Conservation (phyloP, 73 alveolate species). For the Uronychia setigera region DNA sequence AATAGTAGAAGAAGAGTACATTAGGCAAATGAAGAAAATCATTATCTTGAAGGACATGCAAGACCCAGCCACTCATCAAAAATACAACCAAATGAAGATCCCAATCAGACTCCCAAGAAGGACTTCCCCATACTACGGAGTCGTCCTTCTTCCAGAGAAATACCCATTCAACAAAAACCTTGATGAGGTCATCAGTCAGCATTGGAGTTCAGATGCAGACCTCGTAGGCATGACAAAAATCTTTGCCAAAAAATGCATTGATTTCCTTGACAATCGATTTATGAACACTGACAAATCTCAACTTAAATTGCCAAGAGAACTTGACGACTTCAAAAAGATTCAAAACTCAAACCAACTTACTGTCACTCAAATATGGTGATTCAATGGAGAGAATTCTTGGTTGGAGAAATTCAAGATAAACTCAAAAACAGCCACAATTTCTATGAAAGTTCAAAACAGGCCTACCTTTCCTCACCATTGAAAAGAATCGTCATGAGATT, state of each 20-base stretch:
- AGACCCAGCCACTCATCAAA: slow-evolving; percentile 78
- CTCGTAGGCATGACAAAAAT: slow-evolving; percentile 64
- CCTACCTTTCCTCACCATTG: slow-evolving; percentile 77
- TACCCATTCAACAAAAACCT: slow-evolving; percentile 25
- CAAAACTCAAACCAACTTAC: slow-evolving; percentile 61
- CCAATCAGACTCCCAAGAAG: slow-evolving; percentile 64
- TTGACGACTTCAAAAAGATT: slow-evolving; percentile 48
- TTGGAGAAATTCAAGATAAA: slow-evolving; percentile 80
- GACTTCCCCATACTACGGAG: slow-evolving; percentile 70
- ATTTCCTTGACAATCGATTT: slow-evolving; percentile 59
- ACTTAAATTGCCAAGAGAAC: slow-evolving; percentile 60
- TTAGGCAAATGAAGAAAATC: slow-evolving; percentile 94
- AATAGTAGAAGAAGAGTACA: slow-evolving; percentile 85
- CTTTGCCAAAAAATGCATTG: slow-evolving; percentile 62
- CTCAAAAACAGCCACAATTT: slow-evolving; percentile 81
- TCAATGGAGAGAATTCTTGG: slow-evolving; percentile 76
- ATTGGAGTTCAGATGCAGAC: slow-evolving; percentile 61
- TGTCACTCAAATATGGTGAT: slow-evolving; percentile 58
- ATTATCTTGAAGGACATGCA: slow-evolving; percentile 89
- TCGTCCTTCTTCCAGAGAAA: slow-evolving; percentile 46
- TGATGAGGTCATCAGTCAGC: slow-evolving; percentile 22
- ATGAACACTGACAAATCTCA: slow-evolving; percentile 49
- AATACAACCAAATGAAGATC: slow-evolving; percentile 71
- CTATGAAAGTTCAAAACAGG: slow-evolving; percentile 77
- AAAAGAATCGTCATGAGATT: slow-evolving; percentile 82